Conservation (phyloP, 2,329 filamentous ascomycete species). For the Fusarium pseudograminearum region DNA sequence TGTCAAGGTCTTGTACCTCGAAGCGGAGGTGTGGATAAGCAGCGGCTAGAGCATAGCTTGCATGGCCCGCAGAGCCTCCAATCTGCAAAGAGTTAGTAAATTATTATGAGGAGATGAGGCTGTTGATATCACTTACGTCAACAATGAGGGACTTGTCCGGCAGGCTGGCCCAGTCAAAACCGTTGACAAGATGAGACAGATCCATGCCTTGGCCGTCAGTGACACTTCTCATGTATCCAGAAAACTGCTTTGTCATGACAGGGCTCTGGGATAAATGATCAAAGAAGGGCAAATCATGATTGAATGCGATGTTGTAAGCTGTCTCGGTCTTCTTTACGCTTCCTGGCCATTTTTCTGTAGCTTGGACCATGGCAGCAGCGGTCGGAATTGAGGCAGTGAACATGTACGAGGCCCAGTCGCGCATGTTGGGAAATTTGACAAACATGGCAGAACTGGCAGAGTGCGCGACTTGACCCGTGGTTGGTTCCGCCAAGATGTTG, state of each 20-base stretch:
- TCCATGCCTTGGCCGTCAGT: slow-evolving; percentile 4
- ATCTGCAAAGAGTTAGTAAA: background rate
- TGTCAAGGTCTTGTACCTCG: slow-evolving; percentile 6
- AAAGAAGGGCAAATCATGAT: slow-evolving; percentile 6
- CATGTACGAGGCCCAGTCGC: slow-evolving; percentile 18
- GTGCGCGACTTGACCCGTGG: background rate
- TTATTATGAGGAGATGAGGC: too few relatives aligned
- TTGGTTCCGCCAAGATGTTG: background rate
- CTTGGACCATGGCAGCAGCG: slow-evolving; percentile 8
- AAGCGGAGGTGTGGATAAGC: slow-evolving; percentile 2
- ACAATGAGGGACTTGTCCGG: background rate
- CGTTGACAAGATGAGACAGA: background rate
- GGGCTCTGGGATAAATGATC: slow-evolving; percentile 10
- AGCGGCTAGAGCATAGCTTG: background rate
- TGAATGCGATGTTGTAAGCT: slow-evolving; percentile 13
- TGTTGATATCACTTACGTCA: background rate
- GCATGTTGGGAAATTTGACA: background rate
- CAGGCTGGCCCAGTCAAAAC: slow-evolving; percentile 4
- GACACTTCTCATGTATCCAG: slow-evolving; percentile 14
- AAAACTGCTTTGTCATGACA: background rate
- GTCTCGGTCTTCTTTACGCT: slow-evolving; percentile 5
- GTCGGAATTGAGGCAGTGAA: slow-evolving; percentile 3
- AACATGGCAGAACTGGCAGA: slow-evolving; percentile 9
- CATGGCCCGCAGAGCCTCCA: slow-evolving; percentile 11
- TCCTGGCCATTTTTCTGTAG: slow-evolving; percentile 8